Percentiles rank a stretch among this genome's conserved stretches.
Conservation (phyloP, 768 basidiomycete genomes). For the Asterophora parasitica region DNA sequence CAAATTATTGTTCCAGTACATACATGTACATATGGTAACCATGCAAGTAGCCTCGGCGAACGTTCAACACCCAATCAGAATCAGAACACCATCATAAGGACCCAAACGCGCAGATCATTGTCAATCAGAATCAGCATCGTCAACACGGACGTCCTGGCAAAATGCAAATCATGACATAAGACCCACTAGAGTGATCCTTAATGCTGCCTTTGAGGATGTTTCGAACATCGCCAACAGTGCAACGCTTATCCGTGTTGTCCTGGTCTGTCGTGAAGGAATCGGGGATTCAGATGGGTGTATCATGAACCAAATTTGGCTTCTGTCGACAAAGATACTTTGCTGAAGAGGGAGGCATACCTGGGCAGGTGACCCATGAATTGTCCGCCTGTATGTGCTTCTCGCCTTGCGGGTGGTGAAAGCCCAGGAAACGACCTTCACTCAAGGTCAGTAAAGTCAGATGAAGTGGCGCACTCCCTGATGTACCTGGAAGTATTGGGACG, state of each 20-base stretch:
- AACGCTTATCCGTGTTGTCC: slow-evolving; percentile 22
- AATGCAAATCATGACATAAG: too few relatives aligned
- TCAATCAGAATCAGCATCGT: too few relatives aligned
- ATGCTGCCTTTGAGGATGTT: slow-evolving; percentile 20
- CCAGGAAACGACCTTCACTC: slow-evolving; percentile 29
- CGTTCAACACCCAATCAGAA: slow-evolving; percentile 12
- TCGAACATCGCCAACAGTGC: slow-evolving; percentile 20
- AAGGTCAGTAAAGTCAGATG: neutral
- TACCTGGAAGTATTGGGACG: slow-evolving; percentile 28
- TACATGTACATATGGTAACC: too few relatives aligned
- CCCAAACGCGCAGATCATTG: neutral
- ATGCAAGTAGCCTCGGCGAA: too few relatives aligned
- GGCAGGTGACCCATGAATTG: slow-evolving; percentile 24
- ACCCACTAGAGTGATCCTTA: slow-evolving; percentile 22
- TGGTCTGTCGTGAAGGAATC: slow-evolving; percentile 1
- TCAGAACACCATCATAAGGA: too few relatives aligned
- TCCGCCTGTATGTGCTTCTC: slow-evolving; percentile 36
- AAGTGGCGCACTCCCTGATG: neutral
- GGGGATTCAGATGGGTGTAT: neutral
- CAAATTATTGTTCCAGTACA: too few relatives aligned
- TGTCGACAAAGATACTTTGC: neutral
- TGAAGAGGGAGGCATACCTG: too few relatives aligned
- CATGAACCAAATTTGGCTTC: neutral
- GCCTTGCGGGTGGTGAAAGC: slow-evolving; percentile 34
- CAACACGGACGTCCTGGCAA: too few relatives aligned